A percentile compares a stretch with the other conserved stretches of the same genome.
phyloP scores from a whole-genome alignment of 495 filamentous ascomycete genomes.

The Chaetomium fimeti region DNA sequence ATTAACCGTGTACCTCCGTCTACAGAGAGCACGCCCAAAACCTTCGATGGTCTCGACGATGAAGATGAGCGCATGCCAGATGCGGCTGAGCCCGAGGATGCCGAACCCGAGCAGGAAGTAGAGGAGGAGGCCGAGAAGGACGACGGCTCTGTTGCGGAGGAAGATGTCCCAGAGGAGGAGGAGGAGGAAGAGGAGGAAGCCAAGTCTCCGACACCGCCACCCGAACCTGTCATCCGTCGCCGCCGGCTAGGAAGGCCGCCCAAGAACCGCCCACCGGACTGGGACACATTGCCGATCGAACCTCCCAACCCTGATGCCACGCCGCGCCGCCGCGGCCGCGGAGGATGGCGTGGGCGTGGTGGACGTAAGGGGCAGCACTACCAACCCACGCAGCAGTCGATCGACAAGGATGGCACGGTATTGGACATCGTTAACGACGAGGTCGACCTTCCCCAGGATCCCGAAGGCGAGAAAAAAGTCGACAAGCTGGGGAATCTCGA shows the following conservation, averaged over 20 bases:
- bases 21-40: slow-evolving; percentile 53
- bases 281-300: slow-evolving; percentile 61
- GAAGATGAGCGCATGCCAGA: slow-evolving; percentile 54
- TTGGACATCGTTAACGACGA: slow-evolving; percentile 91
- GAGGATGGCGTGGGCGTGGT: slow-evolving; percentile 64
- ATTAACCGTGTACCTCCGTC: slow-evolving; percentile 20
- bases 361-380: slow-evolving; percentile 74
- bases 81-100: slow-evolving; percentile 42
- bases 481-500: slow-evolving; percentile 79
- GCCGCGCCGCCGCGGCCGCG: slow-evolving; percentile 64
- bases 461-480: slow-evolving; percentile 89
- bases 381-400: slow-evolving; percentile 67
- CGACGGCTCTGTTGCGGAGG: slow-evolving; percentile 44
- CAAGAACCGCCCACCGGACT: slow-evolving; percentile 75
- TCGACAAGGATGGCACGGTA: slow-evolving; percentile 93
- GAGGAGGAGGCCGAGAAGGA: slow-evolving; percentile 38
- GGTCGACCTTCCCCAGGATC: slow-evolving; percentile 80
- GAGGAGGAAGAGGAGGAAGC: slow-evolving; percentile 44
- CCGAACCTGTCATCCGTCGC: slow-evolving; percentile 62
- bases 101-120: slow-evolving; percentile 38
- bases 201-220: slow-evolving; percentile 54
- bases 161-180: slow-evolving; percentile 42
- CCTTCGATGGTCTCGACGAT: slow-evolving; percentile 49
- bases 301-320: slow-evolving; percentile 56
- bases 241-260: slow-evolving; percentile 82